phyloP scores from a whole-genome alignment of 2,329 filamentous ascomycete species.

The Exophiala oligosperma region DNA sequence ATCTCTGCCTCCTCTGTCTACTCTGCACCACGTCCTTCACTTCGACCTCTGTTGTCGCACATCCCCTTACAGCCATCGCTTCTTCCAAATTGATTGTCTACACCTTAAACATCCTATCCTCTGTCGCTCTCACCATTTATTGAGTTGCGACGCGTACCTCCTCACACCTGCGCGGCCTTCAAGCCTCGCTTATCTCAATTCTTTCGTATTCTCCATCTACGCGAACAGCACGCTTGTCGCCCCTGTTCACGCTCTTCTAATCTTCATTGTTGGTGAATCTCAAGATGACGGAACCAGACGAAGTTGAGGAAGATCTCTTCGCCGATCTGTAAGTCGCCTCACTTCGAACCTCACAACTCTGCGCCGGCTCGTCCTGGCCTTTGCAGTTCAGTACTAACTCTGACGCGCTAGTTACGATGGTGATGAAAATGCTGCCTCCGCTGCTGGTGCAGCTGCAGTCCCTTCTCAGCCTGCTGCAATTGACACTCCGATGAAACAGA shows the following conservation, averaged over 20 bases:
- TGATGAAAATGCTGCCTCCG: slow-evolving; percentile 53
- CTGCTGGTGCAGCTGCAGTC: slow-evolving; percentile 28
- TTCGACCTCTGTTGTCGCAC: no score
- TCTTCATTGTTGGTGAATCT: background rate
- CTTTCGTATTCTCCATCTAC: background rate
- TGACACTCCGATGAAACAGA: slow-evolving; percentile 37
- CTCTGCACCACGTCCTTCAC: no score
- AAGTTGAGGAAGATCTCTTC: slow-evolving; percentile 91
- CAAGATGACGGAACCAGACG: slow-evolving; percentile 52
- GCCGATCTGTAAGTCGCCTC: slow-evolving; percentile 76
- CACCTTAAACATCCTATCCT: background rate
- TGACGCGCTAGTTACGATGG: slow-evolving; percentile 61
- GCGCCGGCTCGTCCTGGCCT: slow-evolving; percentile 8
- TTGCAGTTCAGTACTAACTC: slow-evolving; percentile 8
- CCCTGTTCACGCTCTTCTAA: no score
- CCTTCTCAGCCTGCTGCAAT: slow-evolving; percentile 31
- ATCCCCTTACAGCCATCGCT: no score
- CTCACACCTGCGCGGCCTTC: background rate
- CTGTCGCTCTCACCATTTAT: background rate
- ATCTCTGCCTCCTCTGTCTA: no score
- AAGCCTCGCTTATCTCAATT: background rate
- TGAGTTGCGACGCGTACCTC: background rate
- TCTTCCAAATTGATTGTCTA: background rate
- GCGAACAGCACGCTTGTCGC: no score
- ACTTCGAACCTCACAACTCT: slow-evolving; percentile 15